A percentile compares a stretch with the other conserved stretches of the same genome.
Conservation (phyloP, 2,329 filamentous ascomycete genomes). For the Fusarium torreyae region DNA sequence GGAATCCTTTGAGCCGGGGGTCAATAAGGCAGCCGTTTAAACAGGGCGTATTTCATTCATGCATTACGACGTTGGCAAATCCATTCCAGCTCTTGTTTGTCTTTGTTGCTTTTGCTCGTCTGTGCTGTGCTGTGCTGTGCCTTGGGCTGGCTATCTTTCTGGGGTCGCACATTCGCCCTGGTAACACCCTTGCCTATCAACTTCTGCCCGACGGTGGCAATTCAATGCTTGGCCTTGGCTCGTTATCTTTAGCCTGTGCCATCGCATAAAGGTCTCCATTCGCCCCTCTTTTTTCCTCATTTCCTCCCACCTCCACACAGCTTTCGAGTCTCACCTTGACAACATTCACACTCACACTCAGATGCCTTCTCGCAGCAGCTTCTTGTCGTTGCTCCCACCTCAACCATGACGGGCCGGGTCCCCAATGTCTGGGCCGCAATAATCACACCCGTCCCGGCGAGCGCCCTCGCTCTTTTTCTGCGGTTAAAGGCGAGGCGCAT, state of each 20-base stretch:
- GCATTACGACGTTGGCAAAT: background rate
- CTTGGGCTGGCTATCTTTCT: background rate
- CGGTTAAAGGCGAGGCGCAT: constrained; percentile 43
- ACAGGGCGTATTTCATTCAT: background rate
- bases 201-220: constrained; percentile 6
- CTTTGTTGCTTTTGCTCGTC: background rate
- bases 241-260: background rate
- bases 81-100: background rate
- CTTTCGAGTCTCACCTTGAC: constrained; percentile 1
- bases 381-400: background rate
- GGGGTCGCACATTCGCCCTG: constrained; percentile 4
- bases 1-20: constrained; percentile 1
- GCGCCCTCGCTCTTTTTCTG: constrained; percentile 34
- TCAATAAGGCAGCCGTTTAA: constrained; percentile 16
- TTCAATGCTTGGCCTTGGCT: background rate
- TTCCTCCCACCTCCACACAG: too few relatives aligned
- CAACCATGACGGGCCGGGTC: constrained; percentile 38
- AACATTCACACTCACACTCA: background rate
- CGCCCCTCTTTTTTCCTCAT: constrained; percentile 33
- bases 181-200: constrained; percentile 1
- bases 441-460: constrained; percentile 38
- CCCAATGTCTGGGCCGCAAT: constrained; percentile 44
- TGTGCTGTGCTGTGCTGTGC: too few relatives aligned
- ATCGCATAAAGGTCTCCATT: constrained; percentile 14
- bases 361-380: constrained; percentile 22